Evolutionary conservation across 208 protist genomes (phyloP).

Genomic region (Leishmania aethiopica): DNA sequence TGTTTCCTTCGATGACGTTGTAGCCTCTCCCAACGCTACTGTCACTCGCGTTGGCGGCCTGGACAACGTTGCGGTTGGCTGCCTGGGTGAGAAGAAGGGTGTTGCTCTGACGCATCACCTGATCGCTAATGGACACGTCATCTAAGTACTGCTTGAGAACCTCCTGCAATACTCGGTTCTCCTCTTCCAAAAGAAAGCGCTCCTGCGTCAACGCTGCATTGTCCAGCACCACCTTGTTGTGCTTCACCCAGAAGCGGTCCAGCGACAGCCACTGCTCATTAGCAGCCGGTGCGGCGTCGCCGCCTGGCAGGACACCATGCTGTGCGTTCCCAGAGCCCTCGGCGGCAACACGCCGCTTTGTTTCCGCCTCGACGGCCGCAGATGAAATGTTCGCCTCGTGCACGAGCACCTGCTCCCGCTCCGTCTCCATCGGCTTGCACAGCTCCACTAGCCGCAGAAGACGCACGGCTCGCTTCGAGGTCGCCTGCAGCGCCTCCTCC

Average conservation of each 20-base stretch:
- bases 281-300: conserved; percentile 12
- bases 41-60: conserved; percentile 31
- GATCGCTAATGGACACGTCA: conserved; percentile 94
- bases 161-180: conserved; percentile 89
- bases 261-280: conserved; percentile 91
- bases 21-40: conserved; percentile 21
- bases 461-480: conserved; percentile 77
- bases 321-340: conserved; percentile 34
- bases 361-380: conserved; percentile 75
- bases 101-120: conserved; percentile 81
- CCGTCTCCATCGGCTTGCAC: conserved; percentile 95
- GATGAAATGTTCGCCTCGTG: conserved; percentile 84
- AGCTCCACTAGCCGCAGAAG: conserved; percentile 95
- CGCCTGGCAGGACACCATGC: conserved; percentile 24
- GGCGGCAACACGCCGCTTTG: conserved; percentile 50
- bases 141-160: conserved; percentile 96
- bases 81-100: conserved; percentile 51
- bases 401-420: conserved; percentile 93
- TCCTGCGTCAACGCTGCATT: conserved; percentile 93
- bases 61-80: conserved; percentile 67
- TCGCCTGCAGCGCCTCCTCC: conserved; percentile 75
- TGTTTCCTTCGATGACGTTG: conserved; percentile 86
- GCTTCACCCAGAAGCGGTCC: conserved; percentile 94
- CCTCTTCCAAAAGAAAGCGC: conserved; percentile 79
- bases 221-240: conserved; percentile 97